These are phyloP conservation scores for Candida dendrica DNA, from an alignment of 805 yeast species.

Conservation along the genomic window DNA sequence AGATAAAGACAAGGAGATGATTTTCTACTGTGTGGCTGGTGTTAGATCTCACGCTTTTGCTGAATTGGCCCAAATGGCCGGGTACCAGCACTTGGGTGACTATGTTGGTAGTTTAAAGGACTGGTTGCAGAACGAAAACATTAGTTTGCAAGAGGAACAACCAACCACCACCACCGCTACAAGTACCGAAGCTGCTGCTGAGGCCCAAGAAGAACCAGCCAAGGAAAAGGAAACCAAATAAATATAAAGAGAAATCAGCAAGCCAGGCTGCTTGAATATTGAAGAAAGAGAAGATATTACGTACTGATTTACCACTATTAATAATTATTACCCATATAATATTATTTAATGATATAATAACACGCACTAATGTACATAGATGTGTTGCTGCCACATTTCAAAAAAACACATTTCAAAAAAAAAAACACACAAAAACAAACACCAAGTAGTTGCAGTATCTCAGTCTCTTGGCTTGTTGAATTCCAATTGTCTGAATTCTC, in stretches of 20 bases:
- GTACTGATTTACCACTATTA: too few relatives aligned
- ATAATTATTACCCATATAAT: neutral
- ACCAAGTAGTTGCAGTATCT: neutral
- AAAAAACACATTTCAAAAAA: too few relatives aligned
- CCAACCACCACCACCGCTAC: slow-evolving; percentile 3
- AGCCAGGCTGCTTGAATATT: neutral
- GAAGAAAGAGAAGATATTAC: neutral
- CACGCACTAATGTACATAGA: neutral
- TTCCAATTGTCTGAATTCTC: slow-evolving; percentile 56
- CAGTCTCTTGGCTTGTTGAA: slow-evolving; percentile 25
- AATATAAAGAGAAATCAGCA: neutral
- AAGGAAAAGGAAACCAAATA: slow-evolving; percentile 1
- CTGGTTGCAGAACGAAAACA: slow-evolving; percentile 51
- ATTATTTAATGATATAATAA: neutral
- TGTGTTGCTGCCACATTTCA: too few relatives aligned
- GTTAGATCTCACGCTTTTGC: slow-evolving; percentile 87
- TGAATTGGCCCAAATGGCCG: slow-evolving; percentile 85
- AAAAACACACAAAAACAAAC: neutral
- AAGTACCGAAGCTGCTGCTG: neutral
- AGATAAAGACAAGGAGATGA: slow-evolving; percentile 54
- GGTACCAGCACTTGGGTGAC: slow-evolving; percentile 77
- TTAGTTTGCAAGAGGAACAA: slow-evolving; percentile 14
- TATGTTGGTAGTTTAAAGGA: slow-evolving; percentile 84
- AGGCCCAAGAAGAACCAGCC: neutral
- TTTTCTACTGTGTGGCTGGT: slow-evolving; percentile 91